Evolutionary conservation across 2,329 filamentous ascomycete genomes (phyloP), one percentile per base, ranked within the genome.

Genomic region (Colletotrichum sansevieriae): DNA sequence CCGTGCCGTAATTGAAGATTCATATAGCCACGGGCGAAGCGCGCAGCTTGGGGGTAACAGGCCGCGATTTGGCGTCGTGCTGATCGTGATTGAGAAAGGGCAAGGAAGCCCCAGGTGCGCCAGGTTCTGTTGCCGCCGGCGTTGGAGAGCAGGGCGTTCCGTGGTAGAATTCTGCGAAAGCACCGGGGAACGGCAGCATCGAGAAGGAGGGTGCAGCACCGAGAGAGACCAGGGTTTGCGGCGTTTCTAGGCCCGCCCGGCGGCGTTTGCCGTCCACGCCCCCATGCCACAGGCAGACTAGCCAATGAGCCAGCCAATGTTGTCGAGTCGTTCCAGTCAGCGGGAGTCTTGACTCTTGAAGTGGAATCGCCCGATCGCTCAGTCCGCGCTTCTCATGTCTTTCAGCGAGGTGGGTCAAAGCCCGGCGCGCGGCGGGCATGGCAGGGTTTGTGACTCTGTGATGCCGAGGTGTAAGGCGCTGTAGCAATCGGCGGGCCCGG

Each of bases 381-480:
- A 43, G 41, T 44, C 65, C 62, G 65, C 44, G 41, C 47, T 49
- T 59, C 55, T 46, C 18, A 60, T 9, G 47, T 43, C 56, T 20
- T 41, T 61, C 43, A 35, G 25, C 25, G 4, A 25, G 3, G 62
- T 69, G 62, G 66, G 56, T 62, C 62, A 54, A 49, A 61, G 41
- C 66, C 60, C 55, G 62, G 66, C 49, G 66, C 63, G 49, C 62
- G 20, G 49, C 55, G 62, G 63, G 49, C 33, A 47, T 65, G 62
- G 49, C 62, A 68, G 62, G 66, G 66, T 55, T 56, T 18, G 62
- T 65, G 66, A 69, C 56, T 69, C 55, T 66, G 15, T 61, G 55
- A 20, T 69, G 66, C 66, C 66, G 62, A 65, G 62, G 56, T 41
- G 55, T 41, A 52, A 43, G 58, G 56, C 43, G 62, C 62, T 69